Percentiles rank a stretch among this genome's conserved stretches.
phyloP scores from a whole-genome alignment of 2,329 filamentous ascomycete species.

The Pestalotiopsis sp. region DNA sequence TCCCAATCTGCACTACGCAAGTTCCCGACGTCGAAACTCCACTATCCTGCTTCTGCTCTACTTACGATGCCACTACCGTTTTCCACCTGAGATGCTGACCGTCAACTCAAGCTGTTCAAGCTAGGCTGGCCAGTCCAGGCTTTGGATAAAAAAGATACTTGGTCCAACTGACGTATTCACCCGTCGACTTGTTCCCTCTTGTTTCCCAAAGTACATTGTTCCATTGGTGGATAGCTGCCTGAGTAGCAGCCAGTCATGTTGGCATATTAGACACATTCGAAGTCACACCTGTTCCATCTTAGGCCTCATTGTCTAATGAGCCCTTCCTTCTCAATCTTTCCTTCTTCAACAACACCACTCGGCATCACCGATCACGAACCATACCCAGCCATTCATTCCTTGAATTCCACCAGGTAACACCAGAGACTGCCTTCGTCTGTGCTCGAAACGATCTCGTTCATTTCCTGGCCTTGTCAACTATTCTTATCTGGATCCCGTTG shows the following conservation, averaged over 20 bases:
- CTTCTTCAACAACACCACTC: conserved; percentile 5
- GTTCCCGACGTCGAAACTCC: conserved; percentile 39
- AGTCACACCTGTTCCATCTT: conserved; percentile 43
- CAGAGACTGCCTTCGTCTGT: not conserved
- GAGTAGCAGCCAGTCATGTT: conserved; percentile 47
- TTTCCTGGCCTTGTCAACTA: not conserved
- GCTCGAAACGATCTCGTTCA: not conserved
- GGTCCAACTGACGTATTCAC: conserved; percentile 41
- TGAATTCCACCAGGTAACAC: not conserved
- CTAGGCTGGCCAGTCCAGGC: conserved; percentile 27
- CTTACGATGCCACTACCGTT: conserved; percentile 26
- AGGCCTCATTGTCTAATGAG: conserved; percentile 18
- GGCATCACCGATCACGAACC: not conserved
- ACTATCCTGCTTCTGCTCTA: conserved; percentile 32
- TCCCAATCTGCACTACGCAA: conserved; percentile 29
- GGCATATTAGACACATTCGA: conserved; percentile 37
- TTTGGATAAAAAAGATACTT: conserved; percentile 35
- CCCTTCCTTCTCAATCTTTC: conserved; percentile 20
- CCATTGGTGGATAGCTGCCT: conserved; percentile 42
- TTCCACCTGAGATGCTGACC: conserved; percentile 39
- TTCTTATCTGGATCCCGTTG: not conserved
- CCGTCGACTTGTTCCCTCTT: conserved; percentile 29
- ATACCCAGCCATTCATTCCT: not conserved
- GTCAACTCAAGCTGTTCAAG: conserved; percentile 37
- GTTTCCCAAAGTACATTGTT: conserved; percentile 29